Conservation (phyloP, 2,329 filamentous ascomycete species). For the Stylonectria norvegica region DNA sequence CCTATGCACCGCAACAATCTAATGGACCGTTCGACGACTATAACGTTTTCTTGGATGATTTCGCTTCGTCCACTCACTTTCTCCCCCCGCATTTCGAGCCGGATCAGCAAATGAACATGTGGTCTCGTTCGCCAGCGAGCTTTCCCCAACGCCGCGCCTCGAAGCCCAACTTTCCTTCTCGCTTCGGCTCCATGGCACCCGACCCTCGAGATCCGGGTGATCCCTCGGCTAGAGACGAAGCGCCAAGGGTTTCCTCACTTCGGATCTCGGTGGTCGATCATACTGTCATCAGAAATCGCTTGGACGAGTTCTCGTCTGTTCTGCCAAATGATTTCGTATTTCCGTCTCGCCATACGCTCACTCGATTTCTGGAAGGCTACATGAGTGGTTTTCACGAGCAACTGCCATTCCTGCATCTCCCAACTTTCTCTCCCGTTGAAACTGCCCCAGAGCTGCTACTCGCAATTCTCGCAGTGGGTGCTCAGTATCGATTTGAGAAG, state of each 20-base stretch:
- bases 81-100: constrained; percentile 53
- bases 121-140: constrained; percentile 44
- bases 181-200: constrained; percentile 52
- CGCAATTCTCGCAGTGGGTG: constrained; percentile 64
- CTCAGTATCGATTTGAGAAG: constrained; percentile 62
- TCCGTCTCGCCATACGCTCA: constrained; percentile 65
- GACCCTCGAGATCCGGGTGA: constrained; percentile 45
- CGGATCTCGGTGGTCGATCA: constrained; percentile 55
- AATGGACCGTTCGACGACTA: constrained; percentile 51
- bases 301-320: constrained; percentile 59
- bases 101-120: constrained; percentile 51
- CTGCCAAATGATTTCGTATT: constrained; percentile 62
- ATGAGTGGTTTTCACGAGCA: constrained; percentile 62
- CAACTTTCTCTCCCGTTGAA: constrained; percentile 61
- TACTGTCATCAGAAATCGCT: constrained; percentile 53
- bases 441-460: constrained; percentile 66
- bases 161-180: constrained; percentile 52
- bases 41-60: constrained; percentile 58
- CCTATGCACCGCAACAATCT: constrained; percentile 30
- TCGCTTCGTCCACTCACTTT: constrained; percentile 52
- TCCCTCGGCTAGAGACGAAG: constrained; percentile 28
- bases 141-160: constrained; percentile 40
- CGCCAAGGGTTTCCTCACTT: constrained; percentile 34
- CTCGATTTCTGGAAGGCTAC: constrained; percentile 67
- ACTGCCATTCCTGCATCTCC: constrained; percentile 61